These are phyloP conservation scores for Lotus japonicus DNA, from an alignment of 306 rosid species.

Conservation along the genomic window DNA sequence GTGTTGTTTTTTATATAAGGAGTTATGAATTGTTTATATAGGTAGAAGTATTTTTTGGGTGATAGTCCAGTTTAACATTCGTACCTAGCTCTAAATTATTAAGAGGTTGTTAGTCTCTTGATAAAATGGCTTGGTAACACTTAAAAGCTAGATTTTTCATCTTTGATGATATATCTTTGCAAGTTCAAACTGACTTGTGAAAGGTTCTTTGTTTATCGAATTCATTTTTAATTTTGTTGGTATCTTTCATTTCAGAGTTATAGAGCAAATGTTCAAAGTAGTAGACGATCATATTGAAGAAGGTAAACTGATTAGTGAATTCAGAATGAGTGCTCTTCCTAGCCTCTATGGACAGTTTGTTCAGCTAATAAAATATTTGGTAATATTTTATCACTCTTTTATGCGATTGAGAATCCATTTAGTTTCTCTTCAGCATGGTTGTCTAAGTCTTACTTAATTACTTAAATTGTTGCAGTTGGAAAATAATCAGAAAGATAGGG, in stretches of 20 bases:
- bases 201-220: neutral
- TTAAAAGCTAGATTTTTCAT: slow-evolving; percentile 3
- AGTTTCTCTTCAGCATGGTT: neutral
- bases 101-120: neutral
- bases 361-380: slow-evolving; percentile 62
- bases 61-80: neutral
- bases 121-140: neutral
- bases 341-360: slow-evolving; percentile 72
- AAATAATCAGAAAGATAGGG: slow-evolving; percentile 70
- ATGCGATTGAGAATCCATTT: neutral
- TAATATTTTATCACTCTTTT: slow-evolving; percentile 25
- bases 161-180: neutral
- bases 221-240: neutral
- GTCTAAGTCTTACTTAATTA: slow-evolving; percentile 14
- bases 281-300: slow-evolving; percentile 48
- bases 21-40: neutral
- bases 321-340: slow-evolving; percentile 94
- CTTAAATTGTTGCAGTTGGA: slow-evolving; percentile 45
- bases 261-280: slow-evolving; percentile 52
- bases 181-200: slow-evolving; percentile 5
- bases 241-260: slow-evolving; percentile 47
- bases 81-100: neutral
- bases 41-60: neutral
- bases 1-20: slow-evolving; percentile 3
- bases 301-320: slow-evolving; percentile 33